Percentiles rank a stretch among this genome's conserved stretches.
Evolutionary conservation across 139 green algal species (phyloP).

Genomic region (Deuterostichococcus epilithicus): DNA sequence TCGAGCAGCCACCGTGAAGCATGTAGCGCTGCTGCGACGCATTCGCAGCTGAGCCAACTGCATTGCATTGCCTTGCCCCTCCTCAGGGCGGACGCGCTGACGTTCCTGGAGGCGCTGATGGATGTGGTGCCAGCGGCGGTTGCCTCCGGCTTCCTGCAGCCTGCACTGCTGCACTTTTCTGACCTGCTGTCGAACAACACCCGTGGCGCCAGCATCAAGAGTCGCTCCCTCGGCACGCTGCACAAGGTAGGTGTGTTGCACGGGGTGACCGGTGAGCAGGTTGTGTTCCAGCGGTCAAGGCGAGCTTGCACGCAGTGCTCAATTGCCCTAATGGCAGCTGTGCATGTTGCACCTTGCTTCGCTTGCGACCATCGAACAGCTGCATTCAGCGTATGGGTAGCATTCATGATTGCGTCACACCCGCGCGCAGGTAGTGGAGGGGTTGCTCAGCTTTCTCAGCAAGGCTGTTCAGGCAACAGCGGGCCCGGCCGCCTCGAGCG

Average conservation of each 20-base stretch:
- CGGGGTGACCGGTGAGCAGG: neutral
- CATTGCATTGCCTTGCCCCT: neutral
- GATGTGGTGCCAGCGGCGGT: conserved; percentile 48
- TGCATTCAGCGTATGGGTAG: neutral
- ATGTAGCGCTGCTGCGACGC: neutral
- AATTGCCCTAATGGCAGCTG: neutral
- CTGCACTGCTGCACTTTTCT: conserved; percentile 55
- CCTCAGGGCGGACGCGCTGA: conserved; percentile 44
- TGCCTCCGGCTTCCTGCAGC: conserved; percentile 29
- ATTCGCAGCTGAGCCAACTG: neutral
- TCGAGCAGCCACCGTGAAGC: neutral
- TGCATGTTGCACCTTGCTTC: neutral
- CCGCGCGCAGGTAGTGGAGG: conserved; percentile 14
- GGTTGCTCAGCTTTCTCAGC: conserved; percentile 21
- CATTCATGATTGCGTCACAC: too few species aligned
- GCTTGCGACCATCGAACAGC: neutral
- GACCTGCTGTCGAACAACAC: conserved; percentile 48
- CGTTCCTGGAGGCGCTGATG: conserved; percentile 64
- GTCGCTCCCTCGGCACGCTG: conserved; percentile 49
- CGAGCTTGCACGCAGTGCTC: neutral
- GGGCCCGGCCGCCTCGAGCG: neutral
- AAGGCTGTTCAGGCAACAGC: neutral
- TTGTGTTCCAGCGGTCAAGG: neutral
- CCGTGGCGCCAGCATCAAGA: conserved; percentile 46
- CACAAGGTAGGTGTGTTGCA: conserved; percentile 20